A percentile compares a stretch with the other conserved stretches of the same genome.
Evolutionary conservation across 805 yeast genomes (phyloP).

Genomic region (Lachancea nothofagi): DNA sequence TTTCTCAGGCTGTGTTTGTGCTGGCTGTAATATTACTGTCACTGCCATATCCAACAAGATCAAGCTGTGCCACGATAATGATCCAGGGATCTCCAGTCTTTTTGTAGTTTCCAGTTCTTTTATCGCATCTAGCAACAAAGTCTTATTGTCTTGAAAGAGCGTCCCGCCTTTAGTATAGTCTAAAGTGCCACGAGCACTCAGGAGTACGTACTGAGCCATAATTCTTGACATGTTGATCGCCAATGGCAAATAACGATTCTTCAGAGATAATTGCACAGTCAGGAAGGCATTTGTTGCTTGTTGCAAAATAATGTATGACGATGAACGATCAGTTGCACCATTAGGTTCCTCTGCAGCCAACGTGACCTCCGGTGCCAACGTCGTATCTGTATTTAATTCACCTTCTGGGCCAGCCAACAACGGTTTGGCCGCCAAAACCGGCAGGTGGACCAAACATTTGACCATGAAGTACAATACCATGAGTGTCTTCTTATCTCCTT

Average conservation of each 20-base stretch:
- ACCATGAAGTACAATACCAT: constrained; percentile 57
- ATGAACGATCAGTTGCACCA: constrained; percentile 34
- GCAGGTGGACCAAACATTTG: constrained; percentile 57
- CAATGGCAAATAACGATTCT: constrained; percentile 48
- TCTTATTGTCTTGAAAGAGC: constrained; percentile 62
- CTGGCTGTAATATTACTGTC: constrained; percentile 52
- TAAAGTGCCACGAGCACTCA: constrained; percentile 69
- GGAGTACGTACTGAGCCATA: constrained; percentile 54
- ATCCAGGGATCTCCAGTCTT: constrained; percentile 51
- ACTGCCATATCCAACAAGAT: constrained; percentile 54
- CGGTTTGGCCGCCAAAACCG: constrained; percentile 46
- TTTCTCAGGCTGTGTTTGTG: constrained; percentile 35
- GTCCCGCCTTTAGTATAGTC: constrained; percentile 85
- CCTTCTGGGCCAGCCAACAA: constrained; percentile 16
- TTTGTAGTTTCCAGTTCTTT: constrained; percentile 48
- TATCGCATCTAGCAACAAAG: constrained; percentile 46
- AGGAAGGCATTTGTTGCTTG: constrained; percentile 61
- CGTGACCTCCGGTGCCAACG: neutral
- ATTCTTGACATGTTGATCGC: constrained; percentile 61
- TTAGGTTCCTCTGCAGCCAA: constrained; percentile 7
- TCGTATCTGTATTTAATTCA: neutral
- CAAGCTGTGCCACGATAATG: constrained; percentile 52
- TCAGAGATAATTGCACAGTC: constrained; percentile 42
- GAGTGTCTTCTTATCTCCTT: constrained; percentile 44
- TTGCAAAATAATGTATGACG: constrained; percentile 62